Evolutionary conservation across 495 filamentous ascomycete genomes (phyloP).

Genomic region (Aspergillus sparsus): DNA sequence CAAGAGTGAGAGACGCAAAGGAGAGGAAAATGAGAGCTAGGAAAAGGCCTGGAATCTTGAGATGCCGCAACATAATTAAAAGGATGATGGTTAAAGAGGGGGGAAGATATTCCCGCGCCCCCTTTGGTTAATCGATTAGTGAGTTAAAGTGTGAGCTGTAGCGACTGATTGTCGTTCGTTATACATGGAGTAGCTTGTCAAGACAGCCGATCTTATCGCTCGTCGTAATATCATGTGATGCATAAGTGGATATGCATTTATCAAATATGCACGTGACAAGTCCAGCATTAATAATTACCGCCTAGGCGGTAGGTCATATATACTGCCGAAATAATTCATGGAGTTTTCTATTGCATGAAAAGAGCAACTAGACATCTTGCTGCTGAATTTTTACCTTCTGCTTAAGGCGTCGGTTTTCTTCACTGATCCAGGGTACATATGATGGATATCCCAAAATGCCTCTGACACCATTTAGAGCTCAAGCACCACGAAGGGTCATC

Average conservation of each 20-base stretch:
- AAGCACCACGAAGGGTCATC: constrained; percentile 25
- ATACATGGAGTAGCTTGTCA: no score
- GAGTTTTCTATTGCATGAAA: no score
- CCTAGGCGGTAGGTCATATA: no score
- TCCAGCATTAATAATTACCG: no score
- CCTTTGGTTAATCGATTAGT: not conserved
- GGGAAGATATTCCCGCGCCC: constrained; percentile 1
- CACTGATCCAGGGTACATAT: constrained; percentile 13
- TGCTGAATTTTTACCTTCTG: not conserved
- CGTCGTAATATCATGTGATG: no score
- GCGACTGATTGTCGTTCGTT: no score
- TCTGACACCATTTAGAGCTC: constrained; percentile 31
- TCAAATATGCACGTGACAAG: no score
- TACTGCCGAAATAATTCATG: no score
- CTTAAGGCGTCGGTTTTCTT: not conserved
- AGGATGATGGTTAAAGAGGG: not conserved
- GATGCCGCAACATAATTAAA: constrained; percentile 16
- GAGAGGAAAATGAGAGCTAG: constrained; percentile 29
- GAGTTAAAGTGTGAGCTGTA: no score
- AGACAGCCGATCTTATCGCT: no score
- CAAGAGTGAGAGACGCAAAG: constrained; percentile 29
- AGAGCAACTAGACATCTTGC: no score
- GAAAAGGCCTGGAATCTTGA: constrained; percentile 21
- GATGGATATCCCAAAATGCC: constrained; percentile 26
- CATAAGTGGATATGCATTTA: no score